Conservation (phyloP, 139 green algal genomes). For the Coelastrella sp. region DNA sequence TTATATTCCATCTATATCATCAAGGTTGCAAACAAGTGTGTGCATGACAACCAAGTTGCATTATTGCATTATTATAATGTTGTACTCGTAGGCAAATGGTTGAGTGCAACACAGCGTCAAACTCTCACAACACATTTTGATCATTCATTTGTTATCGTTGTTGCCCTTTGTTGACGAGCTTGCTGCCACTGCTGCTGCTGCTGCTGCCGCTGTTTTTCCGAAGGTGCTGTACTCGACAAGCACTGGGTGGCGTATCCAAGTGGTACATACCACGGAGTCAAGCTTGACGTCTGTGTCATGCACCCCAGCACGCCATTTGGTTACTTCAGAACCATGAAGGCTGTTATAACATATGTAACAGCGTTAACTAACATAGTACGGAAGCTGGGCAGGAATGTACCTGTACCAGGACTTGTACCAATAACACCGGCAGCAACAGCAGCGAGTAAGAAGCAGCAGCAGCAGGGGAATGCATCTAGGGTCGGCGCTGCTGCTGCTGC, state of each 20-base stretch:
- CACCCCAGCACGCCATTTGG: slow-evolving; percentile 18
- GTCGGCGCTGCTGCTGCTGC: not conserved
- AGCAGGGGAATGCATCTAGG: not conserved
- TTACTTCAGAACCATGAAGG: slow-evolving; percentile 14
- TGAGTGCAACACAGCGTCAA: too few species aligned
- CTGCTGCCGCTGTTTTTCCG: not conserved
- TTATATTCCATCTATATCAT: too few species aligned
- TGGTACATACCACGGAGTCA: not conserved
- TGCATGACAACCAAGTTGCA: too few species aligned
- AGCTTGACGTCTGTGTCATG: slow-evolving; percentile 6
- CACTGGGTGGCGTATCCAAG: not conserved
- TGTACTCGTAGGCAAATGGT: too few species aligned
- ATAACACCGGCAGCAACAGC: not conserved
- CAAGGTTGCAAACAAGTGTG: too few species aligned
- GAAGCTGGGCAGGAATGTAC: not conserved
- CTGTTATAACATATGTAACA: not conserved
- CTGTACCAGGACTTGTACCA: not conserved
- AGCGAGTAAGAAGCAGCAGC: not conserved
- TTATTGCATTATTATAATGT: too few species aligned
- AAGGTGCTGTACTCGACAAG: not conserved
- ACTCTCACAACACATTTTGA: too few species aligned
- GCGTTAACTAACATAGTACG: not conserved
- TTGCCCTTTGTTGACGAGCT: not conserved
- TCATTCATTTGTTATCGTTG: too few species aligned
- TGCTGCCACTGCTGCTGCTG: not conserved